Evolutionary conservation across 176 grass and related monocot species (phyloP).

Genomic region (Cocos nucifera): DNA sequence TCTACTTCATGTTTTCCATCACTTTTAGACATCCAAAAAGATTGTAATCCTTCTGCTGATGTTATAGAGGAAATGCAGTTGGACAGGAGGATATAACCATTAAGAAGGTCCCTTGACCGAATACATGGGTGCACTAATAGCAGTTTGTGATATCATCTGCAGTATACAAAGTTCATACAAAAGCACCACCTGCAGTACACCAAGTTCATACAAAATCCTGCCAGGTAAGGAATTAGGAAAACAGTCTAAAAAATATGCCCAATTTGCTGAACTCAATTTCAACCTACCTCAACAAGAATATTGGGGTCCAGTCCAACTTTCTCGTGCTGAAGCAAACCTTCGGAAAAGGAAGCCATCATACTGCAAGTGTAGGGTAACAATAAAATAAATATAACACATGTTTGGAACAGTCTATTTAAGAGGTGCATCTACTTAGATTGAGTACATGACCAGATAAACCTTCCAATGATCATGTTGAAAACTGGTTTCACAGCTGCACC

Average conservation of each 20-base stretch:
- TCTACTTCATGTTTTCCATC: not conserved
- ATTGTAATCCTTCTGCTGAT: slow-evolving; percentile 77
- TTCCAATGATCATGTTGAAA: slow-evolving; percentile 88
- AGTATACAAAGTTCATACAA: not conserved
- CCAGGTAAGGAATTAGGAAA: no score
- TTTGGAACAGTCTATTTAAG: no score
- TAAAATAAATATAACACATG: not conserved
- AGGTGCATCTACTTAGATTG: no score
- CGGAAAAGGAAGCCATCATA: slow-evolving; percentile 94
- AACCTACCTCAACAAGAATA: slow-evolving; percentile 61
- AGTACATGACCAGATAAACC: slow-evolving; percentile 28
- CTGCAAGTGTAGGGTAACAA: slow-evolving; percentile 37
- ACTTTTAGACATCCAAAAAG: slow-evolving; percentile 1
- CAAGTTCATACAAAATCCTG: no score
- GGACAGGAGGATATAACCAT: slow-evolving; percentile 82
- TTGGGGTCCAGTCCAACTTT: slow-evolving; percentile 71
- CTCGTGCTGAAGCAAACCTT: slow-evolving; percentile 66
- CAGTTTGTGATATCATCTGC: slow-evolving; percentile 27
- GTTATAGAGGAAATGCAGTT: slow-evolving; percentile 85
- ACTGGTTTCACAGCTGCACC: slow-evolving; percentile 88
- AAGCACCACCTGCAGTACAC: slow-evolving; percentile 33
- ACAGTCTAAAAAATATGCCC: no score
- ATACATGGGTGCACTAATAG: slow-evolving; percentile 60
- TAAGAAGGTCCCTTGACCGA: slow-evolving; percentile 65
- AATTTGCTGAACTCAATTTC: not conserved